Base-by-base conservation (phyloP, 2,329 filamentous ascomycete genomes). In the Fusarium temperatum region DNA sequence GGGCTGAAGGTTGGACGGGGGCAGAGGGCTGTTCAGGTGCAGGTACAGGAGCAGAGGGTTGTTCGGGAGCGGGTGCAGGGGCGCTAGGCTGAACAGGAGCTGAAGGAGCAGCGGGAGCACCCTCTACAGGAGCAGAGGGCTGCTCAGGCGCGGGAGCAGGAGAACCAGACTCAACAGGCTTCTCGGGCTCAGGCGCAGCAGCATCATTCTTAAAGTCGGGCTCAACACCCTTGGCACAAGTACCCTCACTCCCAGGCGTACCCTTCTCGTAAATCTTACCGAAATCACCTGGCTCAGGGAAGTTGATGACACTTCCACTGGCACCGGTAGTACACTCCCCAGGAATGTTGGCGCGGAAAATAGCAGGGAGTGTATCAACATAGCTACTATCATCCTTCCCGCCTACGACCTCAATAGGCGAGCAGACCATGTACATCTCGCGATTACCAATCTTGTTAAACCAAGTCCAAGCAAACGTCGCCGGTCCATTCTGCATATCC, bases 391-490 rank as follows among this genome's bases (percentile, higher is more conserved):
- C 82, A 54, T 73, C 77, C 42, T 79, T 78, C 35, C 82, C 81
- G 18, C 82, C 82, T 42, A 81, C 81, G 75, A 95, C 90, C 65
- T 88, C 89, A 75, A 95, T 88, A 50, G 89, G 86, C 3, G 93
- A 93, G 79, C 94, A 96, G 82, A 94, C 93, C 92, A 94, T 94
- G 87, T 96, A 96, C 89, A 93, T 93, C 81, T 96, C 93, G 36
- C 93, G 88, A 82, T 95, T 95, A 22, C 93, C 93, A 41, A 93
- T 82, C 74, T 90, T 86, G 85, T 94, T 94, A 84, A 93, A 92
- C 92, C 92, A 94, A 22, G 90, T 91, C 94, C 94, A 96, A 24
- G 90, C 90, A 55, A 96, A 88, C 24, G 95, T 80, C 48, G 90
- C 92, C 26, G 90, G 87, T 80, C 82, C 85, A 71, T 79, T 79